phyloP scores from a whole-genome alignment of 2,329 filamentous ascomycete species.

The Tolypocladium sp. region DNA sequence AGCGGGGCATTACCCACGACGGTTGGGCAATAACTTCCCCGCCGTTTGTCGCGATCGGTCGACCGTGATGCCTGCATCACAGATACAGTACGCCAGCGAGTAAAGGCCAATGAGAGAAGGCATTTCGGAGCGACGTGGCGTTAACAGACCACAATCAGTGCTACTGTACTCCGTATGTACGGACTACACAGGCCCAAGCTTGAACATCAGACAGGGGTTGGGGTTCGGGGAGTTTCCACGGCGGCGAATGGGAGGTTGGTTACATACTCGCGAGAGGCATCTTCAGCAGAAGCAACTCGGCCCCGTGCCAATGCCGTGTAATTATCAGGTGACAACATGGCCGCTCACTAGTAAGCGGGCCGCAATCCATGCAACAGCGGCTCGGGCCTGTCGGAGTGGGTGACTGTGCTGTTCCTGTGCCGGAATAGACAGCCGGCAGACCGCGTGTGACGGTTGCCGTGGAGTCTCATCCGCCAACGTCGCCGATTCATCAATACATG shows the following conservation, averaged over 20 bases:
- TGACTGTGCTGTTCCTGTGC: background rate
- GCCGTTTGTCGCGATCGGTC: background rate
- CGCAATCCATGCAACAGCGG: background rate
- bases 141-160: background rate
- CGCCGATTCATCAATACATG: background rate
- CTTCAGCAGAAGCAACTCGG: background rate
- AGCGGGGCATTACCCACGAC: background rate
- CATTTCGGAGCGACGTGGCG: background rate
- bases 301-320: background rate
- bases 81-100: background rate
- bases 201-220: background rate
- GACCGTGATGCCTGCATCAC: background rate
- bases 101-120: background rate
- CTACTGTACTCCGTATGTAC: background rate
- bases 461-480: background rate
- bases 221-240: background rate
- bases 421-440: background rate
- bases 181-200: background rate
- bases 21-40: background rate
- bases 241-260: background rate
- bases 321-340: background rate
- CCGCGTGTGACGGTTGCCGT: background rate
- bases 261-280: background rate
- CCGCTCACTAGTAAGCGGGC: background rate
- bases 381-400: background rate